Percentiles rank a stretch among this genome's conserved stretches.
These are phyloP conservation scores for Trametes versicolor DNA, from an alignment of 1,284 basidiomycete genomes.

Conservation along the genomic window DNA sequence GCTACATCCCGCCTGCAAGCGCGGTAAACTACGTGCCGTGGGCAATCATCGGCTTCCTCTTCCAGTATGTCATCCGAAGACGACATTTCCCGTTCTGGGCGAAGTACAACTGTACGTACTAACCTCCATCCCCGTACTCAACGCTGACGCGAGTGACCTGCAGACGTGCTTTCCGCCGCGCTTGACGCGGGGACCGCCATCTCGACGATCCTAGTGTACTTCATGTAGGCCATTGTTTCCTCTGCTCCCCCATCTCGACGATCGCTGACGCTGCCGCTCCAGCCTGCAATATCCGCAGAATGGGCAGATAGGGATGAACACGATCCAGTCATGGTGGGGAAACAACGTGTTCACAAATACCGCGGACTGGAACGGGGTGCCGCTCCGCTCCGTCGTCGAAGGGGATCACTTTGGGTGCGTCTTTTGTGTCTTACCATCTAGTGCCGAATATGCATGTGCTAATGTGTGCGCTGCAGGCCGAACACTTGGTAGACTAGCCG, in stretches of 20 bases:
- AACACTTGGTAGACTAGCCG: slow-evolving; percentile 31
- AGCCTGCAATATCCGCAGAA: slow-evolving; percentile 55
- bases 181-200: slow-evolving; percentile 59
- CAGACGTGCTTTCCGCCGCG: slow-evolving; percentile 62
- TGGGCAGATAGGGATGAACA: slow-evolving; percentile 52
- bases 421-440: too few species aligned
- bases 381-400: slow-evolving; percentile 37
- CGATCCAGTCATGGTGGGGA: slow-evolving; percentile 53
- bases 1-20: slow-evolving; percentile 52
- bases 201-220: slow-evolving; percentile 56
- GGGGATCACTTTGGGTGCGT: slow-evolving; percentile 47
- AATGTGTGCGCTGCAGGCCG: slow-evolving; percentile 8
- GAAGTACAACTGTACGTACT: slow-evolving; percentile 54
- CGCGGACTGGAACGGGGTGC: slow-evolving; percentile 43
- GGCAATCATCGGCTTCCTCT: slow-evolving; percentile 50
- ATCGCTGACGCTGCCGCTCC: neutral
- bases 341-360: slow-evolving; percentile 52
- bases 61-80: slow-evolving; percentile 53
- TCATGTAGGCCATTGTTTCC: slow-evolving; percentile 44
- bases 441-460: neutral
- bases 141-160: neutral
- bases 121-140: neutral
- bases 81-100: slow-evolving; percentile 53
- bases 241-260: neutral
- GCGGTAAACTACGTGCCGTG: slow-evolving; percentile 55